These are phyloP conservation scores for Diatrype stigma DNA, from an alignment of 2,329 filamentous ascomycete species.

Conservation along the genomic window DNA sequence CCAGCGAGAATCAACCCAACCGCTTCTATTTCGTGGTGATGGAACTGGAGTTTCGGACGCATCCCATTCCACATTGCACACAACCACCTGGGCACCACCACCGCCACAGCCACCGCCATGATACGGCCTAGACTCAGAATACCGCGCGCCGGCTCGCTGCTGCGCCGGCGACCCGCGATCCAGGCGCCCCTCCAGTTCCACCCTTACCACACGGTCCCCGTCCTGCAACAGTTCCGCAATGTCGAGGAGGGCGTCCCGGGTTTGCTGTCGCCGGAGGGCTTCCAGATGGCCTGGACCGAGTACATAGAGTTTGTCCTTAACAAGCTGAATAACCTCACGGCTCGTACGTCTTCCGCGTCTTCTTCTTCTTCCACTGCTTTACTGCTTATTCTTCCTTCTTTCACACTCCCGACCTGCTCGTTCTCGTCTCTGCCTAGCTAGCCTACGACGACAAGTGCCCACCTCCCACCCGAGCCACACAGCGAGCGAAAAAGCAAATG, in stretches of 20 bases:
- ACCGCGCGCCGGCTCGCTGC: constrained; percentile 38
- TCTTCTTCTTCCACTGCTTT: not conserved
- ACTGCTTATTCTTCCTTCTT: not conserved
- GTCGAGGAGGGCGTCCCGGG: constrained; percentile 53
- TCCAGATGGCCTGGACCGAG: constrained; percentile 73
- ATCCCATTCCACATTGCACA: constrained; percentile 12
- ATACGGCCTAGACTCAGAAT: constrained; percentile 51
- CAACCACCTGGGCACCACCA: too few relatives aligned
- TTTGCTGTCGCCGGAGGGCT: constrained; percentile 66
- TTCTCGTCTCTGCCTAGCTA: too few relatives aligned
- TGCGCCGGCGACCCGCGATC: constrained; percentile 28
- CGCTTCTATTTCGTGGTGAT: too few relatives aligned
- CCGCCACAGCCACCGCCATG: constrained; percentile 36
- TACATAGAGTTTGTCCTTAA: constrained; percentile 74
- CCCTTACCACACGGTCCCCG: constrained; percentile 44
- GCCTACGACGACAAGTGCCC: too few relatives aligned
- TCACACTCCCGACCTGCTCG: not conserved
- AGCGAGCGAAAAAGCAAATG: too few relatives aligned
- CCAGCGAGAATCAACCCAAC: not conserved
- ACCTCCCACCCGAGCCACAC: too few relatives aligned
- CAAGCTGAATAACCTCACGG: constrained; percentile 70
- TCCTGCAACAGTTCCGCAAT: constrained; percentile 35
- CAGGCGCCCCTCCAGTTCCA: constrained; percentile 25
- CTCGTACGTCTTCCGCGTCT: constrained; percentile 50
- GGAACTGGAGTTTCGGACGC: constrained; percentile 11